Conservation (phyloP, 768 basidiomycete species). For the Psilocybe sp. region DNA sequence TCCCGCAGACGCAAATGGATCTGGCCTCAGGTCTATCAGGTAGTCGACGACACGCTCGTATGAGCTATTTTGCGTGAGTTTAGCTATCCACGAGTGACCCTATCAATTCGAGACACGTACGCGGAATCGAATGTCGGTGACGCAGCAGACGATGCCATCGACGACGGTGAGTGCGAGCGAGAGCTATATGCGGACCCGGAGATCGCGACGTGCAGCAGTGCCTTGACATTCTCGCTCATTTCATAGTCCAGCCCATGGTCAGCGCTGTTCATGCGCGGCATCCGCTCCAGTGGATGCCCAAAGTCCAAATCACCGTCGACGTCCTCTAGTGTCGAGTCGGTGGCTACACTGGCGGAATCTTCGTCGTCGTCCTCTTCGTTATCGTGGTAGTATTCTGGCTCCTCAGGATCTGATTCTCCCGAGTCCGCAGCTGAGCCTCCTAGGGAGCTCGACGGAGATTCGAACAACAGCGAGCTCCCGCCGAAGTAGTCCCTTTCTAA, state of each 20-base stretch:
- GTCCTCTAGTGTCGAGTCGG: conserved; percentile 19
- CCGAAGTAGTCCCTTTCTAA: too few relatives aligned
- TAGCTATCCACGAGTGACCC: background rate
- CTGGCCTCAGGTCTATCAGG: conserved; percentile 14
- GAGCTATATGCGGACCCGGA: conserved; percentile 16
- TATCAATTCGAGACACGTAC: conserved; percentile 5
- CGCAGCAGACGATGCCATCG: conserved; percentile 11
- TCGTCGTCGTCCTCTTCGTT: conserved; percentile 1
- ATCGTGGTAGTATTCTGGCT: too few relatives aligned
- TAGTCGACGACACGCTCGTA: conserved; percentile 21
- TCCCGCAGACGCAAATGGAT: conserved; percentile 17
- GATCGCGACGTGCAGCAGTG: conserved; percentile 15
- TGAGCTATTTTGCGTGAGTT: background rate
- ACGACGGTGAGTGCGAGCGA: conserved; percentile 16
- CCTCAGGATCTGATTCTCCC: too few relatives aligned
- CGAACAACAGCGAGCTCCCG: too few relatives aligned
- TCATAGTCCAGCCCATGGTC: conserved; percentile 19
- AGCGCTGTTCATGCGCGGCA: conserved; percentile 26
- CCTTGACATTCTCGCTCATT: conserved; percentile 16
- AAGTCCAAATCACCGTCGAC: conserved; percentile 15
- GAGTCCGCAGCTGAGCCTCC: too few relatives aligned
- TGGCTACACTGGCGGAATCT: conserved; percentile 16
- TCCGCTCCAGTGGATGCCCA: conserved; percentile 33
- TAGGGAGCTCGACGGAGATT: too few relatives aligned
- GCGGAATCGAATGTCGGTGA: background rate